Evolutionary conservation across 2,329 filamentous ascomycete species (phyloP).

Genomic region (Pestalotiopsis sp.): DNA sequence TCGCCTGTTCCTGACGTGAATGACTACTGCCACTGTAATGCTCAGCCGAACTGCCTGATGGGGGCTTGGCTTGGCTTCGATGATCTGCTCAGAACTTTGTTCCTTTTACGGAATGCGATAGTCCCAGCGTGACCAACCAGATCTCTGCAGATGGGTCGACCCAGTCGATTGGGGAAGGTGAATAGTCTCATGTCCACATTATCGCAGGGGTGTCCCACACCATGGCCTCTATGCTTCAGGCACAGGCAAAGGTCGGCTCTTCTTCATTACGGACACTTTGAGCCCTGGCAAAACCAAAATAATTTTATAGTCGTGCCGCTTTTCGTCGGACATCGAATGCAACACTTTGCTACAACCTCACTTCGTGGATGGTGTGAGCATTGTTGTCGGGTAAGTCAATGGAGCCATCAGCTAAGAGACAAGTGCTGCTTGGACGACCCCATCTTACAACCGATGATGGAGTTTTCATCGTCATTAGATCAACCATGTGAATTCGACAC

Average conservation of each 20-base stretch:
- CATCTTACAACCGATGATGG: neutral
- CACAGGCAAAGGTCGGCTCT: neutral
- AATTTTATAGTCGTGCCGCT: neutral
- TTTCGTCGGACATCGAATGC: neutral
- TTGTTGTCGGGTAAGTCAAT: neutral
- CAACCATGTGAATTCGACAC: neutral
- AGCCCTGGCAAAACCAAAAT: neutral
- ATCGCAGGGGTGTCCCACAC: too few species aligned
- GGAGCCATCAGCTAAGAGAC: neutral
- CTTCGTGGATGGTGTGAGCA: neutral
- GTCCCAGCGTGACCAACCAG: neutral
- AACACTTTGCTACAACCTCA: neutral
- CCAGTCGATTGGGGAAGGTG: neutral
- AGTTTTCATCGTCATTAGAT: neutral
- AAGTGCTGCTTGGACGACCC: too few species aligned
- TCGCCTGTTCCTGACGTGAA: neutral
- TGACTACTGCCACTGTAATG: neutral
- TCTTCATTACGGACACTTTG: neutral
- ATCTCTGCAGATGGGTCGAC: neutral
- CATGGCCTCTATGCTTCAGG: neutral
- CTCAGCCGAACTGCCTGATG: neutral
- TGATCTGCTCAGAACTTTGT: neutral
- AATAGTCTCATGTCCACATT: neutral
- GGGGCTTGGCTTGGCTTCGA: neutral
- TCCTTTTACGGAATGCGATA: constrained; percentile 1